A percentile compares a stretch with the other conserved stretches of the same genome.
Conservation (phyloP, 257 asterid species). For the Solanum bukasovii region DNA sequence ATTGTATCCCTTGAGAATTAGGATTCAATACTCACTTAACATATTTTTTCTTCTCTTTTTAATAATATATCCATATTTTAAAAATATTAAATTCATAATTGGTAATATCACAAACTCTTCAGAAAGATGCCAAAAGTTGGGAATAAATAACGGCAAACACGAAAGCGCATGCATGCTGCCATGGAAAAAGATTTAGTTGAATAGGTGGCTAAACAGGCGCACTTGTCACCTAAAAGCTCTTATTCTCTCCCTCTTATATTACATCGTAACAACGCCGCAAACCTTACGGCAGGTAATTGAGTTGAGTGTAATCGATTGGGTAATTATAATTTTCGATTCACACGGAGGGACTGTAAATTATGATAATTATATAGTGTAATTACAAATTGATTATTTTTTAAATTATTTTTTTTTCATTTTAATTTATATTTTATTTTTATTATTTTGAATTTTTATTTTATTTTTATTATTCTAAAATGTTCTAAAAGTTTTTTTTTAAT, state of each 20-base stretch:
- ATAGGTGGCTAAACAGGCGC: neutral
- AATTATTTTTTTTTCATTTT: no score
- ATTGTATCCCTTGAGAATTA: neutral
- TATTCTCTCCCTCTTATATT: neutral
- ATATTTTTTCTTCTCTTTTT: neutral
- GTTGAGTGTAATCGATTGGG: no score
- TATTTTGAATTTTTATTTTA: no score
- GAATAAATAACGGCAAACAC: neutral
- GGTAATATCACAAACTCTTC: neutral
- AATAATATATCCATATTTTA: no score
- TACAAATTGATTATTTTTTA: no score
- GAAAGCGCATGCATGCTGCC: neutral
- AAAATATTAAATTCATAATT: neutral
- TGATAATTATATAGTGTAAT: no score
- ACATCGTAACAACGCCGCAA: neutral
- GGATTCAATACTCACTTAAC: neutral
- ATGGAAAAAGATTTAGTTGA: neutral
- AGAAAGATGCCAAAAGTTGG: neutral
- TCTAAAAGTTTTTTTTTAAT: no score
- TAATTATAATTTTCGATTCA: no score
- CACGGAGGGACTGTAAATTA: no score
- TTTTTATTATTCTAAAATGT: no score
- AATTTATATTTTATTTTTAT: no score
- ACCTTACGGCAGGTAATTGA: no score
- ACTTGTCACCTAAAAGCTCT: neutral